phyloP scores from a whole-genome alignment of 768 basidiomycete species.

The Amanita fuliginea region DNA sequence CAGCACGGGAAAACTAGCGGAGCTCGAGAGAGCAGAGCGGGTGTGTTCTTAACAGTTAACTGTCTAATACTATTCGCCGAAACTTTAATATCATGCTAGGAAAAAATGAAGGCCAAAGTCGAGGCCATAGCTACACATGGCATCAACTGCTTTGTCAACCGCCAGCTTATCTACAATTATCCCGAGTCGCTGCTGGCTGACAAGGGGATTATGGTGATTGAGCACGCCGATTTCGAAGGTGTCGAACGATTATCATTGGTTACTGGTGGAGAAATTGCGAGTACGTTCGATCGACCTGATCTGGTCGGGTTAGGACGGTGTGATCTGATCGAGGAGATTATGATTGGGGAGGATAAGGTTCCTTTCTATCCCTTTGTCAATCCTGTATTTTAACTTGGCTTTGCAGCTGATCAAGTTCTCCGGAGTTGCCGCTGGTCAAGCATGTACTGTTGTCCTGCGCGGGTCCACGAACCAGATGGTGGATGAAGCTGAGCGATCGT shows the following conservation, averaged over 20 bases:
- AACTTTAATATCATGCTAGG: constrained; percentile 32
- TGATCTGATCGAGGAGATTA: constrained; percentile 95
- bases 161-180: constrained; percentile 99
- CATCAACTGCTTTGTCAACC: constrained; percentile 95
- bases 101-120: constrained; percentile 99
- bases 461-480: constrained; percentile 99
- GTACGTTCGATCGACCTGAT: constrained; percentile 89
- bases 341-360: constrained; percentile 99
- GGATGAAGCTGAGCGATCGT: constrained; percentile 94
- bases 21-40: constrained; percentile 92
- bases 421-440: constrained; percentile 94
- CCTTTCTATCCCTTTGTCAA: constrained; percentile 6
- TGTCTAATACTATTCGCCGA: background rate
- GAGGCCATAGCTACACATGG: constrained; percentile 90
- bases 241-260: constrained; percentile 94
- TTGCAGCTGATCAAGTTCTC: constrained; percentile 96
- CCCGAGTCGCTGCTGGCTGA: constrained; percentile 94
- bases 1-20: constrained; percentile 91
- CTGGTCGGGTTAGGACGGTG: constrained; percentile 88
- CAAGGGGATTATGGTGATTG: constrained; percentile 90
- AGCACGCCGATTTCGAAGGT: constrained; percentile 98
- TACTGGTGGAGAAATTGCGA: constrained; percentile 95
- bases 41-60: constrained; percentile 26
- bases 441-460: constrained; percentile 95
- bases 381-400: background rate